phyloP scores from a whole-genome alignment of 306 rosid genomes.

The Potentilla sterilis region DNA sequence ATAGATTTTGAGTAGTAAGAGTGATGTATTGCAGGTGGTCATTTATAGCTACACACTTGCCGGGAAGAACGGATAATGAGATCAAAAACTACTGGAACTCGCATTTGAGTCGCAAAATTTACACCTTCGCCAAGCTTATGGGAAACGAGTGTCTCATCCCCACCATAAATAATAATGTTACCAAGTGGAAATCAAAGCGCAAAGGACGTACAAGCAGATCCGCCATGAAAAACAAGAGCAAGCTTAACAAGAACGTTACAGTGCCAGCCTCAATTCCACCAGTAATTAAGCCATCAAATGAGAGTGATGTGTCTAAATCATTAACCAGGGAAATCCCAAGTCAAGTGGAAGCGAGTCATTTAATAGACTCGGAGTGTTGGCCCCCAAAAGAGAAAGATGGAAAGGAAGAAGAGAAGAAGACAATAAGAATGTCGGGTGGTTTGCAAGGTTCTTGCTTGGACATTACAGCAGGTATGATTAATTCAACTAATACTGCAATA shows the following conservation, averaged over 20 bases:
- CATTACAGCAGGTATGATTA: neutral
- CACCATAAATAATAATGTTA: conserved; percentile 14
- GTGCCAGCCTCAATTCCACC: neutral
- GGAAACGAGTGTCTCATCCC: conserved; percentile 27
- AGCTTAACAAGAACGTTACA: neutral
- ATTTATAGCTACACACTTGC: conserved; percentile 67
- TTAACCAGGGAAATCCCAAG: conserved; percentile 5
- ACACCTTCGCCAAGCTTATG: conserved; percentile 53
- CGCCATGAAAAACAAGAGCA: conserved; percentile 28
- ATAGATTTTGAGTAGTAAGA: neutral
- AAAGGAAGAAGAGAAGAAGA: neutral
- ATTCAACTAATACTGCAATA: neutral
- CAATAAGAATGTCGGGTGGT: neutral
- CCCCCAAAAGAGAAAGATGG: neutral
- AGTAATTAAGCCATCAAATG: neutral
- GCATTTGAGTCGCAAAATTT: conserved; percentile 62
- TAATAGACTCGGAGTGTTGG: conserved; percentile 14
- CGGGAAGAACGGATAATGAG: conserved; percentile 82
- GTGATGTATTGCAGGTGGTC: conserved; percentile 64
- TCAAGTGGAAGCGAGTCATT: conserved; percentile 26
- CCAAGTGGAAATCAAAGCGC: conserved; percentile 20
- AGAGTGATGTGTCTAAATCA: neutral
- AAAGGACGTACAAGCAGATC: conserved; percentile 29
- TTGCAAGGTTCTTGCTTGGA: conserved; percentile 15
- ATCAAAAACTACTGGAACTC: conserved; percentile 92